Evolutionary conservation across 2,329 filamentous ascomycete genomes (phyloP), one percentile per base, ranked within the genome.

Genomic region (Lasiodiplodia hormozganensis): DNA sequence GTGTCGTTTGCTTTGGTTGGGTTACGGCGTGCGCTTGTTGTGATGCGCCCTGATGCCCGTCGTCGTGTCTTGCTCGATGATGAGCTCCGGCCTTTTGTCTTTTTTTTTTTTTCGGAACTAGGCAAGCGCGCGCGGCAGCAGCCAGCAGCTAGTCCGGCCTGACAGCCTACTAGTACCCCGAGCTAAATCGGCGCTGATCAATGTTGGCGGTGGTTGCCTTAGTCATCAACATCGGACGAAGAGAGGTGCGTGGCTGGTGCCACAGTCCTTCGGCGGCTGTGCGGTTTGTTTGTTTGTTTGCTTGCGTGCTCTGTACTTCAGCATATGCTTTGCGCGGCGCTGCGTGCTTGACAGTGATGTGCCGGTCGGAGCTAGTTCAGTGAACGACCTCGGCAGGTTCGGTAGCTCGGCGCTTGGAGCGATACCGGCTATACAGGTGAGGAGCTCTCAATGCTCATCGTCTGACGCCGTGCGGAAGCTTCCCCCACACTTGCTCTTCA

Each of bases 341-440:
- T 18, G 52, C 12, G 28, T 54, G 52, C 25, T 23, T 57, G 54
- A n/a, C 21, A 36, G 10, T 12, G 12, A 25, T 36, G n/a, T 43
- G 36, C 36, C 16, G 36, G 56, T 23, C 14, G 36, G 36, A 11
- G 56, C 23, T 43, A 3, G 12, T 18, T 12, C 56, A n/a, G 36
- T 11, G 7, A 28, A 34, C n/a, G 58, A 62, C 58, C 58, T 62
- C 58, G 58, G 58, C 58, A 64, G 31, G 43, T 11, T 64, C 60
- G 60, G 60, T 11, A 53, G 43, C 8, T 64, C 36, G 28, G 43
- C 25, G 21, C 14, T 10, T 18, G 31, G 10, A 64, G 62, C 62
- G 62, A 65, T 65, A 53, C 62, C 62, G 62, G 62, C 62, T 53
- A 51, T 56, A 57, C 54, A 38, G n/a, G 4, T 28, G 28, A 14